phyloP scores from a whole-genome alignment of 495 filamentous ascomycete genomes.

The Penicillium pulvis region DNA sequence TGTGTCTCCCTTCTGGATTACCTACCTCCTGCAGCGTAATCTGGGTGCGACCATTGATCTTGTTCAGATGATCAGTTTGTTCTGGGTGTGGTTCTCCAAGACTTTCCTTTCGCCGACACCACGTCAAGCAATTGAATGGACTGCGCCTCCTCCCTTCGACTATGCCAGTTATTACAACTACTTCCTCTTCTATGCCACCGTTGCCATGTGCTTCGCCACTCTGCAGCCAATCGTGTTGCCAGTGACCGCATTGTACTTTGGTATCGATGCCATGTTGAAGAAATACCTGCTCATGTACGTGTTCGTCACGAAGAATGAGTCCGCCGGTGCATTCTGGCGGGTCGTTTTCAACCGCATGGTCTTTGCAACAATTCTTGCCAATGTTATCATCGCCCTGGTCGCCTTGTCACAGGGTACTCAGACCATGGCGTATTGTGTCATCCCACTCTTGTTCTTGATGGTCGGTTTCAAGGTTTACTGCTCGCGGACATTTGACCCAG shows the following conservation, averaged over 20 bases:
- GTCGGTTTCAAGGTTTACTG: slow-evolving; percentile 88
- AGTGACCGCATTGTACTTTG: slow-evolving; percentile 87
- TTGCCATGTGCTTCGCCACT: slow-evolving; percentile 81
- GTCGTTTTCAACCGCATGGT: slow-evolving; percentile 88
- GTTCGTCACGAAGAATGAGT: slow-evolving; percentile 95
- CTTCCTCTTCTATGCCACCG: slow-evolving; percentile 91
- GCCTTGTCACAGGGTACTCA: slow-evolving; percentile 60
- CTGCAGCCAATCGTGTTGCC: slow-evolving; percentile 91
- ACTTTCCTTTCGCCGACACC: slow-evolving; percentile 88
- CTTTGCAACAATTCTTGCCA: slow-evolving; percentile 78
- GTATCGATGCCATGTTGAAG: slow-evolving; percentile 83
- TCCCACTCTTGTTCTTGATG: slow-evolving; percentile 80
- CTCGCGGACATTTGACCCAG: slow-evolving; percentile 69
- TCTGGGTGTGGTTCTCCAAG: slow-evolving; percentile 78
- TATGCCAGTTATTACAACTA: slow-evolving; percentile 96
- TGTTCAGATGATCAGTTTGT: slow-evolving; percentile 76
- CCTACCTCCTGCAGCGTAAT: slow-evolving; percentile 89
- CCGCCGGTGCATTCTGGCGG: slow-evolving; percentile 92
- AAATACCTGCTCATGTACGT: slow-evolving; percentile 95
- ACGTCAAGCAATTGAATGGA: slow-evolving; percentile 88
- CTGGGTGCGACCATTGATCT: slow-evolving; percentile 89
- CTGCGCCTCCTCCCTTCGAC: slow-evolving; percentile 89
- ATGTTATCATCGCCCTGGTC: slow-evolving; percentile 74
- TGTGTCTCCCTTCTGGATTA: slow-evolving; percentile 90
- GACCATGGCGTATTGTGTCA: slow-evolving; percentile 64